Percentiles rank a stretch among this genome's conserved stretches.
Evolutionary conservation across 192 early-diverging fungal species (phyloP).

Genomic region (Backusella parvicylindrica): DNA sequence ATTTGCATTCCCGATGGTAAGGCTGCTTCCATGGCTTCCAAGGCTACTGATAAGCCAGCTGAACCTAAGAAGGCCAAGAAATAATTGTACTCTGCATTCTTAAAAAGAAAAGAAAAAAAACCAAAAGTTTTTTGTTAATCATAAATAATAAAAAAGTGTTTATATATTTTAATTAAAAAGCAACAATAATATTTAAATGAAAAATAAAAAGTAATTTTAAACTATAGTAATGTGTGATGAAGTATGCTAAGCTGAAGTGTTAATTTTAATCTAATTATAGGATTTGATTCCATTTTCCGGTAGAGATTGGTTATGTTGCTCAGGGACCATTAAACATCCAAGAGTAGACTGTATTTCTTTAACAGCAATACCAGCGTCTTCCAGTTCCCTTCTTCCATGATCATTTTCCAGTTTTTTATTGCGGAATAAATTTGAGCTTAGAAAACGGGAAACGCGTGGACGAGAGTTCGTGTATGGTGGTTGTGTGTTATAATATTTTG

Average conservation of each 20-base stretch:
- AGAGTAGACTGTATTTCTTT: conserved; percentile 54
- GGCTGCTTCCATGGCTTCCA: conserved; percentile 65
- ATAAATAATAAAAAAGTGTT: background rate
- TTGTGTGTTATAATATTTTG: background rate
- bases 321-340: conserved; percentile 23
- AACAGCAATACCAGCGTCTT: conserved; percentile 46
- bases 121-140: background rate
- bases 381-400: conserved; percentile 32
- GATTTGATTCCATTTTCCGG: background rate
- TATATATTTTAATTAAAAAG: background rate
- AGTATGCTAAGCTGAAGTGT: too few relatives aligned
- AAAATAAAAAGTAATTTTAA: background rate
- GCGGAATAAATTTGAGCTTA: background rate
- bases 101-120: conserved; percentile 1
- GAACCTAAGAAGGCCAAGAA: conserved; percentile 18
- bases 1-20: conserved; percentile 94
- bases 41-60: conserved; percentile 34
- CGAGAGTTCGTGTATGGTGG: background rate
- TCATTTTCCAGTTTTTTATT: background rate
- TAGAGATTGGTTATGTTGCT: conserved; percentile 21
- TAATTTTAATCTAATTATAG: background rate
- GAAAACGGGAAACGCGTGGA: background rate
- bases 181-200: background rate
- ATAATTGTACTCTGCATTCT: background rate
- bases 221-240: background rate